Base-by-base conservation (phyloP, 2,329 filamentous ascomycete species). In the Daldinia sp. region DNA sequence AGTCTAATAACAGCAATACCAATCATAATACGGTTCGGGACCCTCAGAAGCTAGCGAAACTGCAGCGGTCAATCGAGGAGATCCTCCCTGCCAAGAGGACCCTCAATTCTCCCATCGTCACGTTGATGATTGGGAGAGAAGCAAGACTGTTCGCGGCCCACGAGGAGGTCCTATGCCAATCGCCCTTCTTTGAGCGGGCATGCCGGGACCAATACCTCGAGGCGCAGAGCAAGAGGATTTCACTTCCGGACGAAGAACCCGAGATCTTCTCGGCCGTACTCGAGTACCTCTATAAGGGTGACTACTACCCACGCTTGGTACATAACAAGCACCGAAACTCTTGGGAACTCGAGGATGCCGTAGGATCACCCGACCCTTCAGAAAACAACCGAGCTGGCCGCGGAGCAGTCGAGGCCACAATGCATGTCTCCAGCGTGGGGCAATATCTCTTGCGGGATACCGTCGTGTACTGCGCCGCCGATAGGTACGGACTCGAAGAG, bases 281-380 rank as follows among this genome's bases (percentile, higher is more conserved):
- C 81, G 94, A 97, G 83, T 97, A 94, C 78, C 88, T 97, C 70
- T 97, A 97, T 89, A 96, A 96, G 83, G 93, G 92, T 70, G 93
- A 96, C 85, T 97, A 96, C 82, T 95, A 91, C 79, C 94, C 94
- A 58, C 91, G 93, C 78, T 85, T 97, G 81, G 76, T 96, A 71
- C 92, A 93, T 79, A 91, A 92, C 86, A 93, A 91, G 85, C 89
- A 89, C 78, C 90, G 88, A 76, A 90, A 92, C 83, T 90, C 90
- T 81, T 97, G 92, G 91, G 88, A 92, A 77, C 91, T 97, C 81
- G 93, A 97, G 85, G 90, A 91, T 77, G 75, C 81, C 81, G 77
- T 77, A 30, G 62, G 68, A 63, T 74, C 73, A 5, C 72, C 73
- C 61, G 73, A 74, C 65, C 67, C 72, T 72, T 71, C 77, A 74